Conservation (phyloP, 2,329 filamentous ascomycete genomes). For the Ceratocystiopsis sp. region DNA sequence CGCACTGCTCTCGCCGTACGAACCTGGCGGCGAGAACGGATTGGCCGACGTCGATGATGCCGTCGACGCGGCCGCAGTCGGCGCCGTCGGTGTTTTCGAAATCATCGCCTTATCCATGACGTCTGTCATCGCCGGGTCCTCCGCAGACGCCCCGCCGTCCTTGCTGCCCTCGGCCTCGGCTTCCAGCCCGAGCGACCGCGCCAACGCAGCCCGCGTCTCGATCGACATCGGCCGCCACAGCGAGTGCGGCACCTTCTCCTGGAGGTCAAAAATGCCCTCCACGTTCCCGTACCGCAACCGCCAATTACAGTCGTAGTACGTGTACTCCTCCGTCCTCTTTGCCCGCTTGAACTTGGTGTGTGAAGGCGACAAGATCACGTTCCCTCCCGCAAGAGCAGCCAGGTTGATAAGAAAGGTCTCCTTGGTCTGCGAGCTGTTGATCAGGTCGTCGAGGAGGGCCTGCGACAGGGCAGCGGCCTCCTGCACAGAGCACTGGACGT, state of each 20-base stretch:
- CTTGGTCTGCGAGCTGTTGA: slow-evolving; percentile 30
- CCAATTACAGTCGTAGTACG: slow-evolving; percentile 36
- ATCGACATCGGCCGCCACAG: slow-evolving; percentile 19
- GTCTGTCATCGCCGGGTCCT: too few relatives aligned
- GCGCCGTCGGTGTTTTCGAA: not conserved
- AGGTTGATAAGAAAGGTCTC: slow-evolving; percentile 43
- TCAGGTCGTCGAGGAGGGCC: slow-evolving; percentile 31
- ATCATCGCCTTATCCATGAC: not conserved
- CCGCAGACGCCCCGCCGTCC: too few relatives aligned
- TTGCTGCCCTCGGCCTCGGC: not conserved
- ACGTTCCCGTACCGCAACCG: slow-evolving; percentile 37
- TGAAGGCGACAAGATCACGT: slow-evolving; percentile 27
- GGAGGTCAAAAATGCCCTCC: slow-evolving; percentile 34
- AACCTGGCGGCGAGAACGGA: too few relatives aligned
- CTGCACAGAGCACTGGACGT: slow-evolving; percentile 27
- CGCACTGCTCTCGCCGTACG: too few relatives aligned
- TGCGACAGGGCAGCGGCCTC: slow-evolving; percentile 38
- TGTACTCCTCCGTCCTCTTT: slow-evolving; percentile 23
- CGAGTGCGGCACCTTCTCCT: slow-evolving; percentile 26
- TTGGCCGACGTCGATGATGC: too few relatives aligned
- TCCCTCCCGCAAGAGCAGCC: slow-evolving; percentile 37
- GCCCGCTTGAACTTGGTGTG: slow-evolving; percentile 25
- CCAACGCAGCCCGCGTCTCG: slow-evolving; percentile 3
- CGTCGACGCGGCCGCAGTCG: not conserved
- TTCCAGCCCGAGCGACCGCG: slow-evolving; percentile 6